Evolutionary conservation across 805 yeast genomes (phyloP), one percentile per base, ranked within the genome.

Genomic region (Suhomyces sp.): DNA sequence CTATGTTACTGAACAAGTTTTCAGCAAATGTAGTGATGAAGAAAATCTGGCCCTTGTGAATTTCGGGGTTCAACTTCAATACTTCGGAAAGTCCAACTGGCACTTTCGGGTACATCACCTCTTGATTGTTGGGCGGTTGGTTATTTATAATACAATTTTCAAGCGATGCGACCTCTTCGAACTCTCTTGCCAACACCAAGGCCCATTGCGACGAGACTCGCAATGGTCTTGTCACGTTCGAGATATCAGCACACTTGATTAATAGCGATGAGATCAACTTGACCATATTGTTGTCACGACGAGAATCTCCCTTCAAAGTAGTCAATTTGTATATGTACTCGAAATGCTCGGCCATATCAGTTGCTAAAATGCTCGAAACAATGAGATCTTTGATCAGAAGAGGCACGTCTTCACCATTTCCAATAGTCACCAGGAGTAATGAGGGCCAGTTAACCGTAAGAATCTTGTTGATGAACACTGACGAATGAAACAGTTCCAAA

Each of bases 161-260:
- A 33, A 91, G 72, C 35, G 64, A 67, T 5, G 78, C 72, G 54
- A 90, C 83, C 64, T 88, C 92, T 45, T 76, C 78, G 60, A 91
- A 89, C 69, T 92, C 97, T 56, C 88, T 73, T 1, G 87, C 79
- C 42, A 92, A 77, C n/a, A 86, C 82, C 56, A 82, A 72, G 4
- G 96, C 97, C 97, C 97, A 92, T 70, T 87, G 85, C 1, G 89
- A 81, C 22, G 93, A 86, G 2, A 90, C 82, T 36, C 80, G 72
- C 53, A 89, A 72, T 4, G 92, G 90, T 55, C 98, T 76, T 8
- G 96, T 84, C 22, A 92, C 97, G 67, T 94, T 94, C 26, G 97
- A 89, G 46, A 94, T 90, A 71, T 94, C 99, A 2, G 98, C 97
- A 69, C 96, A 90, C 73, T 94, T 94, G 55, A 94, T 83, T 55